These are phyloP conservation scores for Amborella trichopoda DNA, from an alignment of 164 flowering plant genomes.

Conservation along the genomic window DNA sequence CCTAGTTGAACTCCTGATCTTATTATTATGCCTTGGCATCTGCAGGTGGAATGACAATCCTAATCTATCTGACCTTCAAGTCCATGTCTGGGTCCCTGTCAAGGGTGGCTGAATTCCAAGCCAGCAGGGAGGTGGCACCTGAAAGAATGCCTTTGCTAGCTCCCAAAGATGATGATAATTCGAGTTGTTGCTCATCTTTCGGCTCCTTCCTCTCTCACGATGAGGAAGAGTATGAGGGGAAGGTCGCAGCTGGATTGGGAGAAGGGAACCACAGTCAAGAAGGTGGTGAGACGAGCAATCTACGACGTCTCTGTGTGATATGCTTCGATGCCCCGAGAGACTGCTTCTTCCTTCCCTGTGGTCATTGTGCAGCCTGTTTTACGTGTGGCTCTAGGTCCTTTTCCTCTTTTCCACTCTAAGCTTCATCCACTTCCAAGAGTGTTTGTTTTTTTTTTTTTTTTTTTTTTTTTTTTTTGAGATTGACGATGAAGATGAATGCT, in stretches of 20 bases:
- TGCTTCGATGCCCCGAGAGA: constrained; percentile 83
- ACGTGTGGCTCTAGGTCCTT: constrained; percentile 65
- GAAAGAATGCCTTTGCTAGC: constrained; percentile 52
- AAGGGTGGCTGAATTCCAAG: constrained; percentile 9
- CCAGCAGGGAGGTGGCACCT: constrained; percentile 16
- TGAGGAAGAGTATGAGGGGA: constrained; percentile 42
- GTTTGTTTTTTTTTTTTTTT: not conserved
- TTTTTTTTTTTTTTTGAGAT: not conserved
- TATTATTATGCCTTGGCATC: not conserved
- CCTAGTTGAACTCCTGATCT: not conserved
- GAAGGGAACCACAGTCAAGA: constrained; percentile 21
- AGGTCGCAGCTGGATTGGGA: constrained; percentile 10
- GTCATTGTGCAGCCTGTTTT: constrained; percentile 83
- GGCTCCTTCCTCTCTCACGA: constrained; percentile 52
- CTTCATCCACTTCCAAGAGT: no score
- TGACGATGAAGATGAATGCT: not conserved
- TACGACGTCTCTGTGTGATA: constrained; percentile 60
- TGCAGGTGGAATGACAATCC: constrained; percentile 44
- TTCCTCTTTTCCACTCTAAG: no score
- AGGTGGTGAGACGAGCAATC: constrained; percentile 36
- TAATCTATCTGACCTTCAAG: constrained; percentile 34
- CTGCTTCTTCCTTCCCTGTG: constrained; percentile 92
- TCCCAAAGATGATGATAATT: constrained; percentile 53
- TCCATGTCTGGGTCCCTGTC: constrained; percentile 23
- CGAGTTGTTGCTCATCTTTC: constrained; percentile 72